Evolutionary conservation across 345 rosid species (phyloP).

Genomic region (Salix koriyanagi): DNA sequence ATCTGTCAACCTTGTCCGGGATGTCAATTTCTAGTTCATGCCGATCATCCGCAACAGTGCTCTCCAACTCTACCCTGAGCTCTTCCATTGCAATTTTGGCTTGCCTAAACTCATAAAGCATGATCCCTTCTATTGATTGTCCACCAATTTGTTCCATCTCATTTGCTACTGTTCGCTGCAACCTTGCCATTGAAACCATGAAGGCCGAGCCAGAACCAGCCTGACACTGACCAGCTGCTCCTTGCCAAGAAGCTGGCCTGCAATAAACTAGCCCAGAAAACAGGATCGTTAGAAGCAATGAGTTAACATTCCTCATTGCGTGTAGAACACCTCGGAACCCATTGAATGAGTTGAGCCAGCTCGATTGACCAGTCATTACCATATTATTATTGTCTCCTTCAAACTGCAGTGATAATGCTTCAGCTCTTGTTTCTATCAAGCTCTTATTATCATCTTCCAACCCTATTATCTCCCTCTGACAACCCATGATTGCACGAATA

Average conservation of each 20-base stretch:
- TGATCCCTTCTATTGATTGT: slow-evolving; percentile 30
- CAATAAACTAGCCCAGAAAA: slow-evolving; percentile 59
- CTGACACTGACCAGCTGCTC: slow-evolving; percentile 11
- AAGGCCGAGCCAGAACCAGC: slow-evolving; percentile 42
- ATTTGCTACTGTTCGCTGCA: slow-evolving; percentile 54
- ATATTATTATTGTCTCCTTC: slow-evolving; percentile 11
- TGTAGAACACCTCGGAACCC: slow-evolving; percentile 79
- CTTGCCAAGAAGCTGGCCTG: slow-evolving; percentile 34
- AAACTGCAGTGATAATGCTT: not conserved
- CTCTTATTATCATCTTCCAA: slow-evolving; percentile 44
- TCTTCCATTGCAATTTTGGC: slow-evolving; percentile 62
- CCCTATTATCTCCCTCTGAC: slow-evolving; percentile 41
- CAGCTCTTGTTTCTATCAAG: slow-evolving; percentile 31
- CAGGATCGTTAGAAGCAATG: slow-evolving; percentile 55
- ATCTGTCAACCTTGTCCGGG: slow-evolving; percentile 47
- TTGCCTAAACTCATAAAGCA: slow-evolving; percentile 55
- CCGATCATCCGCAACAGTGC: slow-evolving; percentile 14
- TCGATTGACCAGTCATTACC: slow-evolving; percentile 27
- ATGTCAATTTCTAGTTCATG: slow-evolving; percentile 31
- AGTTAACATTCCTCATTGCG: slow-evolving; percentile 66
- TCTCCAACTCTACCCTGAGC: slow-evolving; percentile 54
- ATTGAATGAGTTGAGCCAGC: slow-evolving; percentile 55
- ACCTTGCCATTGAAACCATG: slow-evolving; percentile 46
- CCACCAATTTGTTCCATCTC: slow-evolving; percentile 47
- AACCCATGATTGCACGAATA: slow-evolving; percentile 36